A percentile compares a stretch with the other conserved stretches of the same genome.
phyloP scores from a whole-genome alignment of 768 basidiomycete species.

The Tricholoma sp. region DNA sequence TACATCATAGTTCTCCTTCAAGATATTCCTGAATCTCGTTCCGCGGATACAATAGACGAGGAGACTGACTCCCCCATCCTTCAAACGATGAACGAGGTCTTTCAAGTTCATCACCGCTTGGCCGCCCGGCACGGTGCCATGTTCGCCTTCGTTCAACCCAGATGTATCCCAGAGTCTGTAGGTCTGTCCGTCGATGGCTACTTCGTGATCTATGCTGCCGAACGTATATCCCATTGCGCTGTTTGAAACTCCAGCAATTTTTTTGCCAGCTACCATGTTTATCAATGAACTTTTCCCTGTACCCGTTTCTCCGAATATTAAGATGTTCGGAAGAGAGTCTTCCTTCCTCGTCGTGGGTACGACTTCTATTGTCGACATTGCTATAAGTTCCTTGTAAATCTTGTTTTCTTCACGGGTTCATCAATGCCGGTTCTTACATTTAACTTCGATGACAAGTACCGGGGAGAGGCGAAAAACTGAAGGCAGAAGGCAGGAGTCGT shows the following conservation, averaged over 20 bases:
- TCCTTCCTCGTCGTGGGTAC: too few species aligned
- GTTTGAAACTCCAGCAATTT: not conserved
- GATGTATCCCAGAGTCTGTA: not conserved
- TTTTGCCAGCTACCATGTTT: not conserved
- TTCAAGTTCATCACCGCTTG: not conserved
- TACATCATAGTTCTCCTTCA: not conserved
- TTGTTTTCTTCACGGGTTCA: too few species aligned
- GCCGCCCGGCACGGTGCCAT: not conserved
- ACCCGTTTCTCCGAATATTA: not conserved
- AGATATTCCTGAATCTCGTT: not conserved
- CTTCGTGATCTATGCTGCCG: too few species aligned
- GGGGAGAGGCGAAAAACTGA: too few species aligned
- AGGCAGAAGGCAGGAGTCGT: too few species aligned
- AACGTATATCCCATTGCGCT: not conserved
- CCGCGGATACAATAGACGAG: not conserved
- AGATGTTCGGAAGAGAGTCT: not conserved
- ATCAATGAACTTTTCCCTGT: too few species aligned
- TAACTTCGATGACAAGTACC: too few species aligned
- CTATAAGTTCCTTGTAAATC: too few species aligned
- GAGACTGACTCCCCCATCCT: not conserved
- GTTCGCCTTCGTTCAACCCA: not conserved
- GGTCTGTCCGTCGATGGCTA: not conserved
- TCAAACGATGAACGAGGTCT: not conserved
- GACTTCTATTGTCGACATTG: too few species aligned
- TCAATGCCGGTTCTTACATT: too few species aligned